Evolutionary conservation across 2,329 filamentous ascomycete species (phyloP).

Genomic region (Apiospora aurea): DNA sequence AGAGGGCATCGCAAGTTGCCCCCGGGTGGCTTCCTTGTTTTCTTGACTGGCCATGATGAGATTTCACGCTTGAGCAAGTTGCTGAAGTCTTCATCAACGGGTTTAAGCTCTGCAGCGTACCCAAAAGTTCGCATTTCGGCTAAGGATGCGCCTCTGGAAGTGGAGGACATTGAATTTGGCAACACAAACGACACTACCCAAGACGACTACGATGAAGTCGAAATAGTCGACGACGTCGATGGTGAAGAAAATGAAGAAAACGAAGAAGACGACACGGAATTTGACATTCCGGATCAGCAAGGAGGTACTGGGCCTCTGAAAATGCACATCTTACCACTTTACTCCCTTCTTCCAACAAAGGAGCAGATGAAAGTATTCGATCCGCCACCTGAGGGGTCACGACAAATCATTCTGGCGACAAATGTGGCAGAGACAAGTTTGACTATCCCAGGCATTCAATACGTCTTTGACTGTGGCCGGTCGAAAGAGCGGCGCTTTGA

Average conservation of each 20-base stretch:
- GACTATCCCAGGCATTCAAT: constrained; percentile 93
- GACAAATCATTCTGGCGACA: constrained; percentile 88
- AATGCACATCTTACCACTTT: constrained; percentile 91
- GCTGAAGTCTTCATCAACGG: constrained; percentile 72
- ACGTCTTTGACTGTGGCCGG: constrained; percentile 93
- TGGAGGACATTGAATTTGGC: constrained; percentile 87
- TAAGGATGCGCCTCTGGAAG: constrained; percentile 79
- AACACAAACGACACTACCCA: constrained; percentile 73
- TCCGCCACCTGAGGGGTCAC: constrained; percentile 78
- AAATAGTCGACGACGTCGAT: constrained; percentile 56
- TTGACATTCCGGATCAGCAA: constrained; percentile 72
- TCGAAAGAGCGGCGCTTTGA: constrained; percentile 94
- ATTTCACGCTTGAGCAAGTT: constrained; percentile 84
- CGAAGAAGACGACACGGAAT: constrained; percentile 70
- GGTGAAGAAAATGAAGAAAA: constrained; percentile 70
- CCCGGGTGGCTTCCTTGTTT: constrained; percentile 89
- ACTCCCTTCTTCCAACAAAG: constrained; percentile 87
- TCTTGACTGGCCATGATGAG: constrained; percentile 92
- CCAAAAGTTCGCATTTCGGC: constrained; percentile 79
- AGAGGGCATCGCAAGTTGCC: constrained; percentile 90
- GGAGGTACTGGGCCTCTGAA: constrained; percentile 69
- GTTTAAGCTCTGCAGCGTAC: constrained; percentile 61
- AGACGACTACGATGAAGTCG: constrained; percentile 62
- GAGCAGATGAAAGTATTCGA: constrained; percentile 94
- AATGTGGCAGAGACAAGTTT: constrained; percentile 98